These are phyloP conservation scores for Hyphodiscus hymeniophilus DNA, from an alignment of 495 filamentous ascomycete genomes.

Conservation along the genomic window DNA sequence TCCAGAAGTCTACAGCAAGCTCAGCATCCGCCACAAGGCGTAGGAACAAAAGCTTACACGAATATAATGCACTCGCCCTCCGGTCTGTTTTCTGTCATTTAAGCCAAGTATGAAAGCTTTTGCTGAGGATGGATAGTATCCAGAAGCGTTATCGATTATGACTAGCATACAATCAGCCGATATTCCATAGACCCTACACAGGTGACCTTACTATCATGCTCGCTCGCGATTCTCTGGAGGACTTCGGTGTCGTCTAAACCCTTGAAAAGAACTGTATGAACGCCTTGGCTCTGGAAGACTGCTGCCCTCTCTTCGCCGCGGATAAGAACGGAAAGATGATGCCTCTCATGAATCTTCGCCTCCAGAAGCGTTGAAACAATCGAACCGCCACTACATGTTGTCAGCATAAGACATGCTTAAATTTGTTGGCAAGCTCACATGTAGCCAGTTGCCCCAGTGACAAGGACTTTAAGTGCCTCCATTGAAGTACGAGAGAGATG, in stretches of 20 bases:
- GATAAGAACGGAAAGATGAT: conserved; percentile 11
- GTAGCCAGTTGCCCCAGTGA: conserved; percentile 8
- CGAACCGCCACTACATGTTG: conserved; percentile 1
- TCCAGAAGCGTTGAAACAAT: conserved; percentile 1
- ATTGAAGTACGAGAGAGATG: not conserved
- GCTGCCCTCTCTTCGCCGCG: conserved; percentile 15
- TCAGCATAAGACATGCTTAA: not conserved
- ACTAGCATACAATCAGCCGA: conserved; percentile 11
- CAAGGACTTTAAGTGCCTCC: conserved; percentile 2
- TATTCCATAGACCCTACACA: not conserved
- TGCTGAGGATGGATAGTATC: conserved; percentile 23
- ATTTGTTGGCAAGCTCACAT: not conserved
- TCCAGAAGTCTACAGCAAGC: conserved; percentile 29
- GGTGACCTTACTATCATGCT: conserved; percentile 25
- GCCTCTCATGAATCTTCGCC: not conserved
- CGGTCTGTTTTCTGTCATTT: conserved; percentile 24
- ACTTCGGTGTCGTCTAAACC: conserved; percentile 25
- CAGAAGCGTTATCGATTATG: conserved; percentile 31
- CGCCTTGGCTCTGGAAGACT: conserved; percentile 7
- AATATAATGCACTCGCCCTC: conserved; percentile 26
- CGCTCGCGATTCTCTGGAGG: conserved; percentile 21
- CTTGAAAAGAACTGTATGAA: conserved; percentile 20
- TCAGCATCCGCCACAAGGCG: not conserved
- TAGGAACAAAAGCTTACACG: conserved; percentile 12
- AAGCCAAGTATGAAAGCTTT: conserved; percentile 30